Percentiles rank a stretch among this genome's conserved stretches.
These are phyloP conservation scores for Monilinia aucupariae DNA, from an alignment of 2,329 filamentous ascomycete species.

Conservation along the genomic window DNA sequence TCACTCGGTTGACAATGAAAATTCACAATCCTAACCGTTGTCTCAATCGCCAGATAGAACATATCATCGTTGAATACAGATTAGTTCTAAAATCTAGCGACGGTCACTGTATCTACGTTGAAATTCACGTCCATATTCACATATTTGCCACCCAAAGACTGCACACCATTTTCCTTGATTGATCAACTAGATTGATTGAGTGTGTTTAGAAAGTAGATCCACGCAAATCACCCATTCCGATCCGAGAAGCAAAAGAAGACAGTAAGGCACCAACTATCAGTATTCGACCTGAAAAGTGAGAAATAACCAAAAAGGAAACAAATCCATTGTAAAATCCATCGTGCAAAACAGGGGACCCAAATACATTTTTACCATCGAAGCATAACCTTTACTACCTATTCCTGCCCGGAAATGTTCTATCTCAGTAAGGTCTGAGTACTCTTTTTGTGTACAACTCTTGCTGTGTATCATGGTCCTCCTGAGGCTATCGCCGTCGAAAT, in stretches of 20 bases:
- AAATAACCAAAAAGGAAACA: background rate
- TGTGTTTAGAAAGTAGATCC: background rate
- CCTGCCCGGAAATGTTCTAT: background rate
- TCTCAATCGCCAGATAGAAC: background rate
- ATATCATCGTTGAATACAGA: no score
- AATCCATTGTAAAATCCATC: conserved; percentile 4
- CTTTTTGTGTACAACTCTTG: conserved; percentile 2
- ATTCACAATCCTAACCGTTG: background rate
- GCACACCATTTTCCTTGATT: background rate
- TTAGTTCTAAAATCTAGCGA: background rate
- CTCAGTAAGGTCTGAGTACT: background rate
- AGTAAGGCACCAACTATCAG: background rate
- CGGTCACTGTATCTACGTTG: background rate
- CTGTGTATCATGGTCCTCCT: background rate
- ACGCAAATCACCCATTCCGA: background rate
- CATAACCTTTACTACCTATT: background rate
- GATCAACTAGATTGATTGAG: background rate
- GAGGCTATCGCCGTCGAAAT: background rate
- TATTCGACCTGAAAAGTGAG: background rate
- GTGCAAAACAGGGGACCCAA: background rate
- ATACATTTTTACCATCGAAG: conserved; percentile 11
- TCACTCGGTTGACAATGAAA: background rate
- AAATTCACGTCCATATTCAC: background rate
- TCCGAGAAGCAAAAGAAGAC: background rate
- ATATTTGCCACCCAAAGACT: background rate